Conservation (phyloP, 2,329 filamentous ascomycete genomes). For the Arthrobotrys pseudoclavata region DNA sequence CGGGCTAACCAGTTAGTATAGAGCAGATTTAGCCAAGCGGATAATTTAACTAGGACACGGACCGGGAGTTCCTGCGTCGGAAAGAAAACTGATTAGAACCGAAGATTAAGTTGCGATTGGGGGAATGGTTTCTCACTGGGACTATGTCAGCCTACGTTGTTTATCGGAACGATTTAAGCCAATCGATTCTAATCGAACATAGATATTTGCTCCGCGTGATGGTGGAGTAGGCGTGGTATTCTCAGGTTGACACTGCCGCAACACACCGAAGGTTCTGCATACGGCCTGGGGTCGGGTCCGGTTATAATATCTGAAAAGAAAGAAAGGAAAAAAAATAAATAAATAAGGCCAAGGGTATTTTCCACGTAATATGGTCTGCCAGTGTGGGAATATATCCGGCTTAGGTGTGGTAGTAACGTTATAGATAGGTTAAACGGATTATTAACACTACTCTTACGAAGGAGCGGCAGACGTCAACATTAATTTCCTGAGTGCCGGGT, state of each 20-base stretch:
- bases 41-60: slow-evolving; percentile 35
- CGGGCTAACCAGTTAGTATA: background rate
- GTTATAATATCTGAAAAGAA: slow-evolving; percentile 4
- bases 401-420: slow-evolving; percentile 27
- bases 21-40: slow-evolving; percentile 47
- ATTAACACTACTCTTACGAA: slow-evolving; percentile 23
- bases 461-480: slow-evolving; percentile 9
- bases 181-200: slow-evolving; percentile 23
- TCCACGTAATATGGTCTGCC: slow-evolving; percentile 1
- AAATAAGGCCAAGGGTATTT: background rate
- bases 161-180: slow-evolving; percentile 12
- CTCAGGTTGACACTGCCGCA: slow-evolving; percentile 15
- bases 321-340: background rate
- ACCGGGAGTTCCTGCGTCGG: slow-evolving; percentile 48
- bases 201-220: slow-evolving; percentile 11
- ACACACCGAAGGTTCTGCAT: slow-evolving; percentile 11
- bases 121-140: slow-evolving; percentile 15
- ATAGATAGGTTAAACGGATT: slow-evolving; percentile 38
- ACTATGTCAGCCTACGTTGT: slow-evolving; percentile 47
- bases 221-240: slow-evolving; percentile 21
- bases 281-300: slow-evolving; percentile 14
- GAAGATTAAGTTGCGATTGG: slow-evolving; percentile 31
- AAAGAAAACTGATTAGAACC: slow-evolving; percentile 40
- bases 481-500: slow-evolving; percentile 16
- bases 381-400: slow-evolving; percentile 3